These are phyloP conservation scores for Rhodomyrtus tomentosa DNA, from an alignment of 345 rosid species.

Conservation along the genomic window DNA sequence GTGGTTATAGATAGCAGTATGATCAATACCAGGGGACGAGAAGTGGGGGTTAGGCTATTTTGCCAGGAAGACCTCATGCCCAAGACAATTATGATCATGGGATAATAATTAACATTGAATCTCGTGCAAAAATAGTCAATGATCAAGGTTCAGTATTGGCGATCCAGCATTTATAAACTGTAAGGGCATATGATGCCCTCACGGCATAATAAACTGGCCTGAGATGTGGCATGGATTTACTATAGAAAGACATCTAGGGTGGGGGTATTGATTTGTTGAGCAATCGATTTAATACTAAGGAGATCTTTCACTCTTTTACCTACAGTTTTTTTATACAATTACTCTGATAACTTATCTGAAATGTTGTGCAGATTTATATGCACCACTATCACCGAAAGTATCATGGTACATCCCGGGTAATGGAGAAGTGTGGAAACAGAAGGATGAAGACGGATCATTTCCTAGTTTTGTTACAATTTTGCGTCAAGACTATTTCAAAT, in stretches of 20 bases:
- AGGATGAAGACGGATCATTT: slow-evolving; percentile 43
- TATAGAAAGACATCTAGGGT: not conserved
- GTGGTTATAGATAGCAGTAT: not conserved
- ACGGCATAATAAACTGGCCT: not conserved
- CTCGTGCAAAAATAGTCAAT: not conserved
- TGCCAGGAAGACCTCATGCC: not conserved
- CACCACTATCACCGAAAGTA: slow-evolving; percentile 57
- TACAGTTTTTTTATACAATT: not conserved
- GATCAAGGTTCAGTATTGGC: not conserved
- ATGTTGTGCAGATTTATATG: slow-evolving; percentile 43
- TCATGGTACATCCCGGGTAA: slow-evolving; percentile 62
- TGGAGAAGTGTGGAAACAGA: slow-evolving; percentile 48
- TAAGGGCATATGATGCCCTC: not conserved
- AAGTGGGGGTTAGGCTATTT: not conserved
- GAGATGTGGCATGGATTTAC: not conserved
- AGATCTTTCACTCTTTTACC: not conserved
- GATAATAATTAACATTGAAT: not conserved
- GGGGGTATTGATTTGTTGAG: not conserved
- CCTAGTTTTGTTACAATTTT: slow-evolving; percentile 32
- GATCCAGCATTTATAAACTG: not conserved
- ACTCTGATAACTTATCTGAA: not conserved
- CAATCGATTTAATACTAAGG: not conserved
- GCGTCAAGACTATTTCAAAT: slow-evolving; percentile 55
- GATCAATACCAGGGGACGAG: not conserved
- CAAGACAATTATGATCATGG: not conserved